Percentiles rank a stretch among this genome's conserved stretches.
Conservation (phyloP, 331 rosid species). For the Spiraea crenata region DNA sequence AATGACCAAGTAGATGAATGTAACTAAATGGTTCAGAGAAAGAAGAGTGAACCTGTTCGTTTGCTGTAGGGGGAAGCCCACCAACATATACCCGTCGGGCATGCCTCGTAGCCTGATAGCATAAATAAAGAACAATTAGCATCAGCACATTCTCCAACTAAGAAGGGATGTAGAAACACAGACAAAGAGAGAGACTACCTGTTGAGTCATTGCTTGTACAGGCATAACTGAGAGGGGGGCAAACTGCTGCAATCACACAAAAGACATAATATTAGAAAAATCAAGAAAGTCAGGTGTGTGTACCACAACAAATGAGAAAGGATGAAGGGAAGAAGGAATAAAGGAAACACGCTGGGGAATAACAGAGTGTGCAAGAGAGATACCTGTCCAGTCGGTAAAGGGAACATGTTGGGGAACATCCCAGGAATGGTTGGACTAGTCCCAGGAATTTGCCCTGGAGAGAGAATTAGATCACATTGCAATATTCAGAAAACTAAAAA, state of each 20-base stretch:
- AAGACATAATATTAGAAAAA: conserved; percentile 18
- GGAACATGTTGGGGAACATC: conserved; percentile 88
- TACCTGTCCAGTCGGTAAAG: conserved; percentile 86
- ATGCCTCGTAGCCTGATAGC: conserved; percentile 86
- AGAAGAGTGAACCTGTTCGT: conserved; percentile 69
- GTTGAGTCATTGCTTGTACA: conserved; percentile 99
- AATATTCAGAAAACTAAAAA: conserved; percentile 21
- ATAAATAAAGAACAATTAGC: conserved; percentile 1
- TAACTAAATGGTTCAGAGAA: not conserved
- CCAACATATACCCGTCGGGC: conserved; percentile 98
- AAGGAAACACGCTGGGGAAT: not conserved
- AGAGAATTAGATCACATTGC: conserved; percentile 24
- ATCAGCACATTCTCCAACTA: not conserved
- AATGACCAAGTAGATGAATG: not conserved
- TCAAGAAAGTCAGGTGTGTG: not conserved
- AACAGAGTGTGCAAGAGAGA: conserved; percentile 7
- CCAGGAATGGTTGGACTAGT: conserved; percentile 77
- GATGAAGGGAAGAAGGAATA: not conserved
- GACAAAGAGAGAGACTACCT: conserved; percentile 44
- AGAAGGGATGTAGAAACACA: not conserved
- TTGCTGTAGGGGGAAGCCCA: conserved; percentile 97
- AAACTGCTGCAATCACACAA: conserved; percentile 57
- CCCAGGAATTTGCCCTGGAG: conserved; percentile 89
- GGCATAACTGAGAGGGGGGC: conserved; percentile 96
- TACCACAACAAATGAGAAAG: not conserved